Evolutionary conservation across 441 rosid genomes (phyloP).

Genomic region (Hura crepitans): DNA sequence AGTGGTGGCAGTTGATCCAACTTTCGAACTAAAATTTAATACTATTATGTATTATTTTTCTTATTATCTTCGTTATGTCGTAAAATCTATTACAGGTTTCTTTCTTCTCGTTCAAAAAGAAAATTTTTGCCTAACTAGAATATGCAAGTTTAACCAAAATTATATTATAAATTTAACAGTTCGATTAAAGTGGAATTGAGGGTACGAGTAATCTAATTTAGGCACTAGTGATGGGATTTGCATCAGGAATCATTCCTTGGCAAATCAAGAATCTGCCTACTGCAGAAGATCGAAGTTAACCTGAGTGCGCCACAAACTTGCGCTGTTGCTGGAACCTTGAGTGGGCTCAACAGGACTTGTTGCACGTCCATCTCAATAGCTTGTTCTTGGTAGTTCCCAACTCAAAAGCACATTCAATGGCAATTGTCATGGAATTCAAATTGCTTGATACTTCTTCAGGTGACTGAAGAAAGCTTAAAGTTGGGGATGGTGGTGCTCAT

Average conservation of each 20-base stretch:
- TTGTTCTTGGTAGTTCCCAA: neutral
- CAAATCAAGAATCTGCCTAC: constrained; percentile 25
- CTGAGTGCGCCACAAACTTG: constrained; percentile 4
- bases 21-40: too few species aligned
- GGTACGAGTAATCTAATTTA: too few species aligned
- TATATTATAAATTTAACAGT: too few species aligned
- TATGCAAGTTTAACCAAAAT: too few species aligned
- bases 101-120: too few species aligned
- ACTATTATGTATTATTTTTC: too few species aligned
- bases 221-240: constrained; percentile 26
- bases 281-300: constrained; percentile 28
- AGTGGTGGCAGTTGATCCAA: too few species aligned
- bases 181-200: too few species aligned
- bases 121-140: too few species aligned
- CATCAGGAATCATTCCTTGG: constrained; percentile 33
- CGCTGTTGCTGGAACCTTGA: neutral
- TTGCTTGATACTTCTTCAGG: neutral
- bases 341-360: neutral
- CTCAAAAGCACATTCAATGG: neutral
- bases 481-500: neutral
- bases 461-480: neutral
- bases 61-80: too few species aligned
- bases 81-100: too few species aligned
- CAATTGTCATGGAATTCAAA: neutral
- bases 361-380: neutral